Conservation (phyloP, 2,329 filamentous ascomycete species). For the Didymella sp. region DNA sequence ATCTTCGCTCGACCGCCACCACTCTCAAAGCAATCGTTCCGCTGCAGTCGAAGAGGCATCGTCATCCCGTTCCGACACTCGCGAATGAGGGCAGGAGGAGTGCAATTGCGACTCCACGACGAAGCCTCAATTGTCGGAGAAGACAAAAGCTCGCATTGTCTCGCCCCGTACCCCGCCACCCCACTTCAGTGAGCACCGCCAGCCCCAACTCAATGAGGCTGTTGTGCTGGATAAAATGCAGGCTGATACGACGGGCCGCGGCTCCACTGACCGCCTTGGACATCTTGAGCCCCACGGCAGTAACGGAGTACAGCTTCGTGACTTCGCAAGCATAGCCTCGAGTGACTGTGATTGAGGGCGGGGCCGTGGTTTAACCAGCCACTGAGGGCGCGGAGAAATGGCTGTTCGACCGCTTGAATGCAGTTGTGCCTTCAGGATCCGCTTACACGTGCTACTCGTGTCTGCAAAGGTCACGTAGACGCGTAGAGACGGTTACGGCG, state of each 20-base stretch:
- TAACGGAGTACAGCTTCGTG: conserved; percentile 39
- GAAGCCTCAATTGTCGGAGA: conserved; percentile 12
- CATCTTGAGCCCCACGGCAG: conserved; percentile 37
- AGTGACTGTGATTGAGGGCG: conserved; percentile 25
- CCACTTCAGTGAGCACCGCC: conserved; percentile 16
- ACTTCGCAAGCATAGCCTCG: conserved; percentile 23
- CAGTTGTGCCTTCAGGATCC: conserved; percentile 28
- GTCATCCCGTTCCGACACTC: conserved; percentile 22
- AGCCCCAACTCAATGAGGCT: conserved; percentile 15
- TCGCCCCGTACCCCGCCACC: conserved; percentile 27
- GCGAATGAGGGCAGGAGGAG: conserved; percentile 25
- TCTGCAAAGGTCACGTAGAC: conserved; percentile 30
- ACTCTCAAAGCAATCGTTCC: conserved; percentile 28
- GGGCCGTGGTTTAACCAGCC: conserved; percentile 26
- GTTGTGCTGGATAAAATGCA: conserved; percentile 35
- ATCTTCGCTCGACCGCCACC: conserved; percentile 11
- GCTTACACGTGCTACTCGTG: conserved; percentile 34
- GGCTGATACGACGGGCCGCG: conserved; percentile 47
- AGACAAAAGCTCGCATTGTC: conserved; percentile 21
- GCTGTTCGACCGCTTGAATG: conserved; percentile 25
- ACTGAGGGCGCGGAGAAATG: conserved; percentile 32
- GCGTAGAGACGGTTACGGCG: conserved; percentile 47
- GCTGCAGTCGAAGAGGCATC: conserved; percentile 22
- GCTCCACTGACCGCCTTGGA: conserved; percentile 46
- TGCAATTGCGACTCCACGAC: background rate